A percentile compares a stretch with the other conserved stretches of the same genome.
Evolutionary conservation across 768 basidiomycete genomes (phyloP).

Genomic region (Tephrocybe sp.): DNA sequence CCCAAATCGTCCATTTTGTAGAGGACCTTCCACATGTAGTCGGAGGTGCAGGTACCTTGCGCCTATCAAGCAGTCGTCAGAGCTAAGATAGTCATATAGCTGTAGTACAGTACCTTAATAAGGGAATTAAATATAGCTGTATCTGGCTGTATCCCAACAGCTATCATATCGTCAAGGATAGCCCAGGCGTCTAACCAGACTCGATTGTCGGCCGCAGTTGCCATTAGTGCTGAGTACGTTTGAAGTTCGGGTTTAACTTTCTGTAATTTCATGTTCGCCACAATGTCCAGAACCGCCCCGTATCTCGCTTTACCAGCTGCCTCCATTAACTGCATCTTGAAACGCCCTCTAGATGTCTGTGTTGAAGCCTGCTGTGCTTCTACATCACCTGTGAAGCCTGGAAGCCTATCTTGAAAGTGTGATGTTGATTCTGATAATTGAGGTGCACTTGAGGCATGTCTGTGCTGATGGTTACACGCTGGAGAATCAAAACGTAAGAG

Average conservation of each 20-base stretch:
- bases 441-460: constrained; percentile 6
- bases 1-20: constrained; percentile 51
- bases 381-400: constrained; percentile 11
- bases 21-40: constrained; percentile 46
- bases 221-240: constrained; percentile 58
- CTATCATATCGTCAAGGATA: constrained; percentile 66
- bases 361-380: constrained; percentile 14
- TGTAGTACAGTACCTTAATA: constrained; percentile 44
- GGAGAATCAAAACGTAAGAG: not conserved
- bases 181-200: constrained; percentile 56
- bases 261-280: constrained; percentile 55
- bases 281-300: constrained; percentile 39
- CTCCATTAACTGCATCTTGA: constrained; percentile 32
- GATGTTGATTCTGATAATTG: constrained; percentile 4
- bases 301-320: constrained; percentile 35
- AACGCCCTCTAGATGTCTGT: constrained; percentile 22
- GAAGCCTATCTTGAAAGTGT: constrained; percentile 6
- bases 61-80: constrained; percentile 35
- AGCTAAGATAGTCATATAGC: not conserved
- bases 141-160: constrained; percentile 46
- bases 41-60: constrained; percentile 33
- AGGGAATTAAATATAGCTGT: constrained; percentile 55
- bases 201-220: constrained; percentile 40
- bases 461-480: constrained; percentile 3
- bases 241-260: constrained; percentile 49